These are phyloP conservation scores for Saccharomyces pastorianus DNA, from an alignment of 1,139 yeast species.

Conservation along the genomic window DNA sequence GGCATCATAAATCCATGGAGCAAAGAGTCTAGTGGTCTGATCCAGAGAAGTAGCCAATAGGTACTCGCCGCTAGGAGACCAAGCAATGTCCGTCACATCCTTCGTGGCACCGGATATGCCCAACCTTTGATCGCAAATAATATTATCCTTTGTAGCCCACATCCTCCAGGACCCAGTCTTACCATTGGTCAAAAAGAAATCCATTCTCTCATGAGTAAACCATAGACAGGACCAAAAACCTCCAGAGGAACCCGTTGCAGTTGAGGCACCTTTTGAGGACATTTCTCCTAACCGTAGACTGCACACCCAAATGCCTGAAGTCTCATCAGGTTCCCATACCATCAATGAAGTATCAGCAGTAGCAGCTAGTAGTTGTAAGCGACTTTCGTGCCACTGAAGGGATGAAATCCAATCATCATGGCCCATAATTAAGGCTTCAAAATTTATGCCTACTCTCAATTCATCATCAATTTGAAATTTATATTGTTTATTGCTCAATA, in stretches of 20 bases:
- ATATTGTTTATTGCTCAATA: conserved; percentile 59
- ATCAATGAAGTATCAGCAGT: conserved; percentile 92
- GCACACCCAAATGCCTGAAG: conserved; percentile 89
- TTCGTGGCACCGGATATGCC: conserved; percentile 73
- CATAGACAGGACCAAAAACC: conserved; percentile 92
- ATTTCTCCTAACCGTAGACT: conserved; percentile 78
- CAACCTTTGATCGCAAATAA: conserved; percentile 45
- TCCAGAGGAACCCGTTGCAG: conserved; percentile 97
- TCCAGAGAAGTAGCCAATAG: conserved; percentile 73
- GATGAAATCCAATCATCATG: conserved; percentile 97
- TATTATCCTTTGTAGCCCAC: conserved; percentile 44
- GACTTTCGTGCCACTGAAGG: conserved; percentile 67
- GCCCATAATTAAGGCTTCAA: conserved; percentile 92
- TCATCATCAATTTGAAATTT: conserved; percentile 38
- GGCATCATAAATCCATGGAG: conserved; percentile 44
- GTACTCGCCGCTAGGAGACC: conserved; percentile 67
- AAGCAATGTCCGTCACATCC: conserved; percentile 69
- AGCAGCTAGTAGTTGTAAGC: conserved; percentile 62
- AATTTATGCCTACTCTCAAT: conserved; percentile 48
- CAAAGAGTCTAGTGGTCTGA: conserved; percentile 82
- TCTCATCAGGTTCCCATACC: conserved; percentile 88
- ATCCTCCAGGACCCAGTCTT: conserved; percentile 88
- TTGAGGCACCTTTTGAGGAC: conserved; percentile 91
- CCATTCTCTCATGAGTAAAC: conserved; percentile 43
- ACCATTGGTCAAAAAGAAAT: conserved; percentile 68